phyloP scores from a whole-genome alignment of 345 rosid genomes.

The Crucihimalaya himalaica region DNA sequence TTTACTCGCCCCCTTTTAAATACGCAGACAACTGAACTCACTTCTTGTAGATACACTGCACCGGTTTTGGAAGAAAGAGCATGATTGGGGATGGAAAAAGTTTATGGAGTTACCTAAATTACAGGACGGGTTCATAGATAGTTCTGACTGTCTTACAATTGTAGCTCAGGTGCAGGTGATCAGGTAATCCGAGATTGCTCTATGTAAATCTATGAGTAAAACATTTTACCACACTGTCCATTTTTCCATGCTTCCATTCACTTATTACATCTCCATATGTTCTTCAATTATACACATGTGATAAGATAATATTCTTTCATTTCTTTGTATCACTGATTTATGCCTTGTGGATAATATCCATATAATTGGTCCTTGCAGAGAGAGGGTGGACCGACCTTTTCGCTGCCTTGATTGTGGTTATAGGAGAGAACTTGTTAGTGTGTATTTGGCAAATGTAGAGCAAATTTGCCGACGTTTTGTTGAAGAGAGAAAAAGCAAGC shows the following conservation, averaged over 20 bases:
- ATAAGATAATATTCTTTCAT: neutral
- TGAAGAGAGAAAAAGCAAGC: constrained; percentile 85
- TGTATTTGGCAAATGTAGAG: constrained; percentile 87
- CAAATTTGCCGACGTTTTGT: constrained; percentile 84
- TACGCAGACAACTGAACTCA: constrained; percentile 37
- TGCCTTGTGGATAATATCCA: neutral
- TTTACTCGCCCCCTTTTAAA: neutral
- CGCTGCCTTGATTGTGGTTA: constrained; percentile 93
- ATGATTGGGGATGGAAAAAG: constrained; percentile 99
- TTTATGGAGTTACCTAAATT: constrained; percentile 94
- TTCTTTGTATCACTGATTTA: constrained; percentile 1
- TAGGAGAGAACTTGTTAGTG: constrained; percentile 95
- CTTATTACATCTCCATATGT: constrained; percentile 8
- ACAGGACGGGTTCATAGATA: constrained; percentile 85
- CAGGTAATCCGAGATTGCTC: constrained; percentile 50
- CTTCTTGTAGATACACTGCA: constrained; percentile 81
- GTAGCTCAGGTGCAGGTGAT: constrained; percentile 98
- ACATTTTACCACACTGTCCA: neutral
- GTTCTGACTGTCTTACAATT: constrained; percentile 78
- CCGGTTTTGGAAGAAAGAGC: constrained; percentile 99
- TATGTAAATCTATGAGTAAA: neutral
- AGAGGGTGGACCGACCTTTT: constrained; percentile 88
- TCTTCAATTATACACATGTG: neutral
- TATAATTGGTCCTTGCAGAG: constrained; percentile 52
- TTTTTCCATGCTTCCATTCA: constrained; percentile 8